phyloP scores from a whole-genome alignment of 2,329 filamentous ascomycete genomes.

The Shiraia bambusicola region DNA sequence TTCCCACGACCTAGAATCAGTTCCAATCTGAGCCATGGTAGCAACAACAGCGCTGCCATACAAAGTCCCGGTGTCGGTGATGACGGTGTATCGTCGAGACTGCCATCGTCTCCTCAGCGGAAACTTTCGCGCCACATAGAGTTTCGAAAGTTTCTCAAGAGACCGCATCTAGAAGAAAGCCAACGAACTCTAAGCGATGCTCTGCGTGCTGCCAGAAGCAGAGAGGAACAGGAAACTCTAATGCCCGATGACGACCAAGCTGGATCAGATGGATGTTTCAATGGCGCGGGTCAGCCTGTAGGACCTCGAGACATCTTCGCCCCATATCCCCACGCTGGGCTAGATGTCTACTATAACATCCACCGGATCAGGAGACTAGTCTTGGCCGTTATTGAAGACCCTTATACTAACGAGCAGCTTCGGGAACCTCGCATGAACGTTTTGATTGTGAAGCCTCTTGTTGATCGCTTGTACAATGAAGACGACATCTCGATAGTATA shows the following conservation, averaged over 20 bases:
- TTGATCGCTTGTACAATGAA: slow-evolving; percentile 79
- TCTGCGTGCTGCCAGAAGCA: slow-evolving; percentile 43
- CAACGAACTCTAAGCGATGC: slow-evolving; percentile 43
- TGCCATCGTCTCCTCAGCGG: slow-evolving; percentile 17
- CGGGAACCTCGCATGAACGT: slow-evolving; percentile 80
- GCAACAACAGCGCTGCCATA: slow-evolving; percentile 21
- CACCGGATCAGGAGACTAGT: slow-evolving; percentile 57
- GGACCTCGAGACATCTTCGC: slow-evolving; percentile 44
- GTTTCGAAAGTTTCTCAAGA: slow-evolving; percentile 34
- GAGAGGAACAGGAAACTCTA: slow-evolving; percentile 53
- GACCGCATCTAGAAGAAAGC: slow-evolving; percentile 35
- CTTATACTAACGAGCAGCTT: slow-evolving; percentile 72
- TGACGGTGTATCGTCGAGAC: slow-evolving; percentile 24
- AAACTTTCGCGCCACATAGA: slow-evolving; percentile 33
- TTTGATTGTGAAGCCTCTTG: slow-evolving; percentile 74
- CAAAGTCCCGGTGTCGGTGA: slow-evolving; percentile 15
- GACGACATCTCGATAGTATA: slow-evolving; percentile 83
- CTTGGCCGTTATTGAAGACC: slow-evolving; percentile 58
- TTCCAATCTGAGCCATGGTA: slow-evolving; percentile 17
- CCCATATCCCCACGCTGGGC: slow-evolving; percentile 60
- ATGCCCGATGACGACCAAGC: slow-evolving; percentile 49
- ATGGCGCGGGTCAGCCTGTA: slow-evolving; percentile 38
- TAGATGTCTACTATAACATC: slow-evolving; percentile 77
- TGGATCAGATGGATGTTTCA: slow-evolving; percentile 50
- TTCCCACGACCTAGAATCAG: slow-evolving; percentile 22